A percentile compares a stretch with the other conserved stretches of the same genome.
Conservation (phyloP, 352 stramenopile species). For the Phytophthora lateralis region DNA sequence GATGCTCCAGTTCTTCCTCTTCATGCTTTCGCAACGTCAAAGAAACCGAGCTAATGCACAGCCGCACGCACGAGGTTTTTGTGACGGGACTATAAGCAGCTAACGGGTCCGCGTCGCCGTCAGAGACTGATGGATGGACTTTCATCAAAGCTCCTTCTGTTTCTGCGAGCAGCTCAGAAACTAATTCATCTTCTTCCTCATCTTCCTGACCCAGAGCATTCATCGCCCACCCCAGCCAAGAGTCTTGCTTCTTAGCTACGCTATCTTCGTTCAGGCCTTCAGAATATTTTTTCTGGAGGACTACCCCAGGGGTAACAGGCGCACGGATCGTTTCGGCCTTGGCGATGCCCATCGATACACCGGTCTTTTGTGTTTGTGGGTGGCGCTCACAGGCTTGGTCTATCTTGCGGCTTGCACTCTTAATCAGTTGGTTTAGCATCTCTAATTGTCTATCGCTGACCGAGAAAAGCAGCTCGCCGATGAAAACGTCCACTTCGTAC, state of each 20-base stretch:
- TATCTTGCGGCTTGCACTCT: constrained; percentile 42
- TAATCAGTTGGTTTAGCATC: constrained; percentile 78
- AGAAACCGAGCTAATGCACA: constrained; percentile 61
- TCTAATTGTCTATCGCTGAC: constrained; percentile 81
- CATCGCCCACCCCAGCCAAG: constrained; percentile 80
- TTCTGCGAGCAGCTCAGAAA: constrained; percentile 73
- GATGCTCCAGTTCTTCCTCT: constrained; percentile 12
- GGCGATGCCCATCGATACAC: background rate
- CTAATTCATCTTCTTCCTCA: constrained; percentile 71
- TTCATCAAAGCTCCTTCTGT: constrained; percentile 58
- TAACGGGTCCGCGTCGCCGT: constrained; percentile 21
- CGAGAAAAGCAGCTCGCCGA: constrained; percentile 76
- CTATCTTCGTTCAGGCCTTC: constrained; percentile 9
- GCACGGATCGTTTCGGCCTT: background rate
- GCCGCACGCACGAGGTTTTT: constrained; percentile 50
- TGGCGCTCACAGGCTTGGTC: constrained; percentile 17
- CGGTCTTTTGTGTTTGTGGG: background rate
- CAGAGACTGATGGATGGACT: constrained; percentile 16
- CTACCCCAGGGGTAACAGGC: background rate
- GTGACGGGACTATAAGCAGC: constrained; percentile 22
- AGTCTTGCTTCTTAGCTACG: constrained; percentile 28
- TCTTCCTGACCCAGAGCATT: constrained; percentile 62
- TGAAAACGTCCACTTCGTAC: constrained; percentile 75
- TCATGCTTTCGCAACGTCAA: constrained; percentile 74
- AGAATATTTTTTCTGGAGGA: background rate